Evolutionary conservation across 345 rosid genomes (phyloP).

Genomic region (Eucalyptus polybractea): DNA sequence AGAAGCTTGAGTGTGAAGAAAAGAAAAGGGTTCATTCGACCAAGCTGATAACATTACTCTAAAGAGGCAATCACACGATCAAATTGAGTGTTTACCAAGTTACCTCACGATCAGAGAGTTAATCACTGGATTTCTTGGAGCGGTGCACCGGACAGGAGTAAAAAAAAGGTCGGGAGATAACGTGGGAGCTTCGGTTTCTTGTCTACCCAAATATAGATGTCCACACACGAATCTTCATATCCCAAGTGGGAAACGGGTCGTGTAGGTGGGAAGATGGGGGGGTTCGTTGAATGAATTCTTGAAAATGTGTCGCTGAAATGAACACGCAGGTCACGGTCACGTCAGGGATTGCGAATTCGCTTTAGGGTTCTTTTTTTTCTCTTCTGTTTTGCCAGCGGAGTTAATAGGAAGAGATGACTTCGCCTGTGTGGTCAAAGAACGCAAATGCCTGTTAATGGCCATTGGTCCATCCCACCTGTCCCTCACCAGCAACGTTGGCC

Average conservation of each 20-base stretch:
- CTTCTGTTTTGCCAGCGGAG: background rate
- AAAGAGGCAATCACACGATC: background rate
- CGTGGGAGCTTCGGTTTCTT: background rate
- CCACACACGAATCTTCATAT: background rate
- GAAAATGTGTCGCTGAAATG: background rate
- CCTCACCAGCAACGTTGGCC: background rate
- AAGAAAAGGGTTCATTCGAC: background rate
- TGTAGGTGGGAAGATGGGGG: background rate
- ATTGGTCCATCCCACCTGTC: background rate
- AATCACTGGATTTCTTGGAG: background rate
- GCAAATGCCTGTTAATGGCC: background rate
- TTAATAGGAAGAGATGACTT: background rate
- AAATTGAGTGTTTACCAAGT: background rate
- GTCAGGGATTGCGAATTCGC: background rate
- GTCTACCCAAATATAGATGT: background rate
- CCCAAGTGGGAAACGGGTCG: background rate
- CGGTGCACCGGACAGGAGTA: background rate
- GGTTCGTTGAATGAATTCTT: background rate
- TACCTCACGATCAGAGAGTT: background rate
- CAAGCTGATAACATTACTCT: background rate
- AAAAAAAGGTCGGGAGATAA: background rate
- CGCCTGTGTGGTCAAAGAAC: background rate
- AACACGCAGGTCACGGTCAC: background rate
- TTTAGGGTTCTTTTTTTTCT: background rate
- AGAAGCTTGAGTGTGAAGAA: background rate